A percentile compares a stretch with the other conserved stretches of the same genome.
phyloP scores from a whole-genome alignment of 768 basidiomycete species.

The Tulasnella sp. region DNA sequence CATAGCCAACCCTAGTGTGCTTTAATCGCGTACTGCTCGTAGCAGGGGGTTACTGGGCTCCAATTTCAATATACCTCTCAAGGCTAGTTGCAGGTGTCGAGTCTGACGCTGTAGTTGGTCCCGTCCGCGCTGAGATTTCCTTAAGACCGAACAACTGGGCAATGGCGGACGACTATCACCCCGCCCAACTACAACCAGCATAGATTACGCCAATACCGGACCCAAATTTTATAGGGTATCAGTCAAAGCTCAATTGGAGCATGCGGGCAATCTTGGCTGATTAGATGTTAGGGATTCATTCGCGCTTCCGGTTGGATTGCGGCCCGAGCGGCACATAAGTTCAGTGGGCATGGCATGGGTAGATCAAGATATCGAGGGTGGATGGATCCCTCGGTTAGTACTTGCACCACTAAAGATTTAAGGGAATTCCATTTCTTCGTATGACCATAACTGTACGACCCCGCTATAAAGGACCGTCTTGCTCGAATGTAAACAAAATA shows the following conservation, averaged over 20 bases:
- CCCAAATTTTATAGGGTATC: neutral
- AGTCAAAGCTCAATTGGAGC: neutral
- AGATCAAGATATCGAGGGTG: no score
- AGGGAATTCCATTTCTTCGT: no score
- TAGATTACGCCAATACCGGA: neutral
- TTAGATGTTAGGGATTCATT: neutral
- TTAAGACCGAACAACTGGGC: constrained; percentile 21
- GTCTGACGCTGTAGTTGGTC: constrained; percentile 32
- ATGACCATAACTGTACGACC: no score
- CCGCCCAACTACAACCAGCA: neutral
- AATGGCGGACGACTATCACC: constrained; percentile 35
- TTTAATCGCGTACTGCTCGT: neutral
- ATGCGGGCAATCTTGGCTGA: neutral
- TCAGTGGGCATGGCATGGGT: no score
- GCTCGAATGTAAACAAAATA: no score
- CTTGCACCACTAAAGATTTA: no score
- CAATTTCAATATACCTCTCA: constrained; percentile 66
- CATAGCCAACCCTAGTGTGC: neutral
- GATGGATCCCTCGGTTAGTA: no score
- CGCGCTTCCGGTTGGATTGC: constrained; percentile 22
- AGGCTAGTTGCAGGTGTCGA: constrained; percentile 36
- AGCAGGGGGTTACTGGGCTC: constrained; percentile 44
- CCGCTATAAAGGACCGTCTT: no score
- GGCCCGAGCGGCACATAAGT: no score
- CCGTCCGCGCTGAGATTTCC: constrained; percentile 27